Evolutionary conservation across 768 basidiomycete genomes (phyloP).

Genomic region (Piloderma croceum): DNA sequence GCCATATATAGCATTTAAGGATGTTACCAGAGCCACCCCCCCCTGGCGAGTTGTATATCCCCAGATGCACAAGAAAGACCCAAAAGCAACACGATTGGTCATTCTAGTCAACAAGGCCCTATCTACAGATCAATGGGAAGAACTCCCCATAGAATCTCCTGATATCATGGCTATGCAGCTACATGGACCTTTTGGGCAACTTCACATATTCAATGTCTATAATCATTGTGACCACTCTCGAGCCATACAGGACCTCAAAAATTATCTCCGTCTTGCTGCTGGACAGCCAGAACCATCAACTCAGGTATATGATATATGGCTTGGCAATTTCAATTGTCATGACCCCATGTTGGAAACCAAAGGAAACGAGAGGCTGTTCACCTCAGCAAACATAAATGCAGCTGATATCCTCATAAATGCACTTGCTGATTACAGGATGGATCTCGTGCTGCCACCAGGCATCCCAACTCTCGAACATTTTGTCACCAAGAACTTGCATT

Average conservation of each 20-base stretch:
- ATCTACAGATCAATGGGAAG: neutral
- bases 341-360: constrained; percentile 27
- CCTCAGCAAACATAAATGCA: neutral
- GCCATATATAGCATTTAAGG: neutral
- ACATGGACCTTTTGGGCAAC: neutral
- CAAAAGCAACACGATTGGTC: neutral
- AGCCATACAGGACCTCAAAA: neutral
- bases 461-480: constrained; percentile 29
- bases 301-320: constrained; percentile 12
- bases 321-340: constrained; percentile 29
- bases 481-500: constrained; percentile 27
- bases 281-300: neutral
- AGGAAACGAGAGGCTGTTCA: constrained; percentile 9
- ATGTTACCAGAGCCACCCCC: neutral
- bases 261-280: neutral
- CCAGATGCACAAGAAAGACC: neutral
- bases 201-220: neutral
- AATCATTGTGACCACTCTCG: neutral
- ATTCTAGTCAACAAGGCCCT: constrained; percentile 16
- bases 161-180: constrained; percentile 20
- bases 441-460: constrained; percentile 28
- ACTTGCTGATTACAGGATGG: constrained; percentile 21
- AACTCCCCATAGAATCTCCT: constrained; percentile 11
- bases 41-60: neutral
- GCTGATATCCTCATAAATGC: constrained; percentile 22